These are phyloP conservation scores for Cubamyces sp. DNA, from an alignment of 768 basidiomycete species.

Conservation along the genomic window DNA sequence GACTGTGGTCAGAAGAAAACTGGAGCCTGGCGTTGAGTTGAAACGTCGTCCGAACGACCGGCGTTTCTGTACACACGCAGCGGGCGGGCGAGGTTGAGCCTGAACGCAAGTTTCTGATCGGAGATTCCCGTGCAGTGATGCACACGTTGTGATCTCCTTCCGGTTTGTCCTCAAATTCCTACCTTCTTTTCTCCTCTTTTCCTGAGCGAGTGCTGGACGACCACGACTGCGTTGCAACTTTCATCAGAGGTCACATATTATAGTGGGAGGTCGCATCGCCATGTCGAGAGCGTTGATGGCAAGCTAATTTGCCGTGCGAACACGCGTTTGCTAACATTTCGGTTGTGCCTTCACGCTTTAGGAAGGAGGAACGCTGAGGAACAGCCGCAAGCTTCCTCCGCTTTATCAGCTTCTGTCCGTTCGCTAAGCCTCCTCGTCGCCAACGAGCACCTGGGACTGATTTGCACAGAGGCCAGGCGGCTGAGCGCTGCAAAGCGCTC, in stretches of 20 bases:
- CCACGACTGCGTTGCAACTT: no score
- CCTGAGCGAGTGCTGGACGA: no score
- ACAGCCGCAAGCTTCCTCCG: background rate
- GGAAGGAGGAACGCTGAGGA: background rate
- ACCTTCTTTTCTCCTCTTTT: no score
- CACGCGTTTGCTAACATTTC: background rate
- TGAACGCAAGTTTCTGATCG: background rate
- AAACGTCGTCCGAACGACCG: background rate
- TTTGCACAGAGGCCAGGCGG: background rate
- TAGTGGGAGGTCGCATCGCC: no score
- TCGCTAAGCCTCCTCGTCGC: background rate
- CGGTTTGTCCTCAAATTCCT: no score
- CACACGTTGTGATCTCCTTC: no score
- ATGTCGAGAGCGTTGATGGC: no score
- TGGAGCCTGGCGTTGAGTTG: background rate
- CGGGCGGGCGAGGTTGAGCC: background rate
- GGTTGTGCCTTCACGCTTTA: background rate
- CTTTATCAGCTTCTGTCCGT: background rate
- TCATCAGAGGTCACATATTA: no score
- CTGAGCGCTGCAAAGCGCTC: no score
- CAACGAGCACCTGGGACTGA: background rate
- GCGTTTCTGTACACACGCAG: background rate
- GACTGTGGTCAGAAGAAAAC: constrained; percentile 1
- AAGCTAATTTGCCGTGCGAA: no score
- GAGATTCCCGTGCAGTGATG: no score